Percentiles rank a stretch among this genome's conserved stretches.
These are phyloP conservation scores for Parathielavia appendiculata DNA, from an alignment of 495 filamentous ascomycete species.

Conservation along the genomic window DNA sequence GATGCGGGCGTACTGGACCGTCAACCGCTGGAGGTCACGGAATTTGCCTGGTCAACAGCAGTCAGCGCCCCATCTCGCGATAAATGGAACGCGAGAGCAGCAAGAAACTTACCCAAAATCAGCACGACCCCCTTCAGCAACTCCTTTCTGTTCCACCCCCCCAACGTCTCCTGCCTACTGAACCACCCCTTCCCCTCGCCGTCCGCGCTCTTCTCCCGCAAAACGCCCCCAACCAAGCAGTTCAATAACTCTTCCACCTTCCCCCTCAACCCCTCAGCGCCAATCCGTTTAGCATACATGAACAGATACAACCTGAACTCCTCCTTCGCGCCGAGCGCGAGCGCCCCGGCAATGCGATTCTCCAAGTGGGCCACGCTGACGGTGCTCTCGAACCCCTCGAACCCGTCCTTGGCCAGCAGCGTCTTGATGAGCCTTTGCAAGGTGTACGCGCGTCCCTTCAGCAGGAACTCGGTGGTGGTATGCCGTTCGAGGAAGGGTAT, in stretches of 20 bases:
- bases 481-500: slow-evolving; percentile 89
- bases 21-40: slow-evolving; percentile 83
- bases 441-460: slow-evolving; percentile 83
- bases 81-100: not conserved
- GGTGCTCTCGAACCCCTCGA: slow-evolving; percentile 82
- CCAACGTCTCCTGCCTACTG: slow-evolving; percentile 61
- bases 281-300: slow-evolving; percentile 95
- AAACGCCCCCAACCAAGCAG: slow-evolving; percentile 67
- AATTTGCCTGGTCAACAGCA: slow-evolving; percentile 68
- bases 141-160: slow-evolving; percentile 83
- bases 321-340: slow-evolving; percentile 77
- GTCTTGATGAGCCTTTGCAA: slow-evolving; percentile 85
- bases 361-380: slow-evolving; percentile 94
- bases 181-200: slow-evolving; percentile 49
- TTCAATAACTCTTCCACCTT: slow-evolving; percentile 92
- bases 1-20: slow-evolving; percentile 80
- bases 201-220: slow-evolving; percentile 47
- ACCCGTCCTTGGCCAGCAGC: slow-evolving; percentile 78
- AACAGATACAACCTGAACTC: slow-evolving; percentile 87
- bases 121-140: slow-evolving; percentile 84
- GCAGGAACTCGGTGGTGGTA: slow-evolving; percentile 86
- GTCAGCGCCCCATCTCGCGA: slow-evolving; percentile 28
- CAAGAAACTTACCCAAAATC: slow-evolving; percentile 74
- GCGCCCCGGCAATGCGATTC: slow-evolving; percentile 84
- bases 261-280: slow-evolving; percentile 74